Conservation (phyloP, 2,329 filamentous ascomycete genomes). For the Sarocladium strictum region DNA sequence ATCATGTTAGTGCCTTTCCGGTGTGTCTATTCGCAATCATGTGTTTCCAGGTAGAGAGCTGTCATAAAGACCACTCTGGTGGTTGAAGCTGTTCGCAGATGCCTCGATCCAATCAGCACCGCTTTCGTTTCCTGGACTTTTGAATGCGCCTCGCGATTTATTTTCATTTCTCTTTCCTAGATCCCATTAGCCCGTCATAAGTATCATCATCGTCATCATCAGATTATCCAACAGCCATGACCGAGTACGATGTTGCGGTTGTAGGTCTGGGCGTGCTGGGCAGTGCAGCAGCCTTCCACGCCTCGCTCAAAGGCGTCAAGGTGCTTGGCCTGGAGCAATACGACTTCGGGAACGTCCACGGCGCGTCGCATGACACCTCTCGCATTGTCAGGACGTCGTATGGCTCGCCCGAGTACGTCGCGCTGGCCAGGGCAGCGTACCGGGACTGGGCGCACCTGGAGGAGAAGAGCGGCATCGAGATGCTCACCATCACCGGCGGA, state of each 20-base stretch:
- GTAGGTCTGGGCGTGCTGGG: background rate
- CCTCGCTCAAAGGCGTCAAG: background rate
- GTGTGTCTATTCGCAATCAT: background rate
- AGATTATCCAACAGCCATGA: background rate
- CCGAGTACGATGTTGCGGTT: background rate
- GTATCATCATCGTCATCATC: background rate
- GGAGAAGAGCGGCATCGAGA: background rate
- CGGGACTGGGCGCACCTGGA: background rate
- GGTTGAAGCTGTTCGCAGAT: background rate
- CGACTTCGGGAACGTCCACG: constrained; percentile 1
- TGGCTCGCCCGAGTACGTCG: background rate
- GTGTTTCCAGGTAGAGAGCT: background rate
- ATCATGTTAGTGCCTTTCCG: background rate
- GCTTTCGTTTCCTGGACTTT: background rate
- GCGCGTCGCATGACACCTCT: background rate
- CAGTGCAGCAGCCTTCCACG: background rate
- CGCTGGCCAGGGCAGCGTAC: background rate
- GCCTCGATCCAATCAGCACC: background rate
- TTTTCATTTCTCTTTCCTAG: background rate
- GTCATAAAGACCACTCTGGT: background rate
- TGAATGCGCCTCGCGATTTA: background rate
- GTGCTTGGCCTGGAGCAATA: background rate
- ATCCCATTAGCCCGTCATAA: background rate
- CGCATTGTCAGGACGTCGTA: constrained; percentile 5
- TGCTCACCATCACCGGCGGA: background rate